These are phyloP conservation scores for Eleusine coracana DNA, from an alignment of 176 grass and related monocot genomes.

Conservation along the genomic window DNA sequence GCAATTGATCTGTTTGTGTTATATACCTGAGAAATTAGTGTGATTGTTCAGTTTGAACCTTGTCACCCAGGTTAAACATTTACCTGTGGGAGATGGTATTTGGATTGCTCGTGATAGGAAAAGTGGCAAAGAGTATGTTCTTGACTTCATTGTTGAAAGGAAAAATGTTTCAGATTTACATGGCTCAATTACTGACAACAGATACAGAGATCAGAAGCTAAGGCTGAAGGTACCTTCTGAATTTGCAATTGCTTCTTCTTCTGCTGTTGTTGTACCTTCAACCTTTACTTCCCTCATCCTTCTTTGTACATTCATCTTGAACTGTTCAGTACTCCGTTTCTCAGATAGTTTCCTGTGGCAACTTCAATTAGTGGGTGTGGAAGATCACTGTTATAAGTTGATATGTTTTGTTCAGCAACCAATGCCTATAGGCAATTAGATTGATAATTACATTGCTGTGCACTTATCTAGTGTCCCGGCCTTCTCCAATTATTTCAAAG, in stretches of 20 bases:
- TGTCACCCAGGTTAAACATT: conserved; percentile 59
- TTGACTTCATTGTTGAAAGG: conserved; percentile 96
- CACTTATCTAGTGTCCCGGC: conserved; percentile 11
- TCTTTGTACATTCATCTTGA: conserved; percentile 21
- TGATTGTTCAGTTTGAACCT: conserved; percentile 39
- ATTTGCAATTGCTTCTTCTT: background rate
- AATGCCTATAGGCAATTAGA: conserved; percentile 15
- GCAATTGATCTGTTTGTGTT: conserved; percentile 5
- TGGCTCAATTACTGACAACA: conserved; percentile 75
- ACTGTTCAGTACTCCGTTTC: background rate
- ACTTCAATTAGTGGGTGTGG: background rate
- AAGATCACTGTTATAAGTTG: background rate
- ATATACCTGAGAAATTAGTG: conserved; percentile 16
- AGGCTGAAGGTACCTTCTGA: conserved; percentile 68
- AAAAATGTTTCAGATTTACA: conserved; percentile 76
- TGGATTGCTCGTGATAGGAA: conserved; percentile 73
- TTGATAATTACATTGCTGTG: conserved; percentile 32
- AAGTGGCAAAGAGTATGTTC: conserved; percentile 72
- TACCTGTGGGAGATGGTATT: conserved; percentile 92
- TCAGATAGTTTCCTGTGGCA: conserved; percentile 15
- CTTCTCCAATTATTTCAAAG: background rate
- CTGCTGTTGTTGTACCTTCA: background rate
- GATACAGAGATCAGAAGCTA: conserved; percentile 94
- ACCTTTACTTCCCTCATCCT: background rate
- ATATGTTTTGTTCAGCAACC: conserved; percentile 1